phyloP scores from a whole-genome alignment of 2,329 filamentous ascomycete genomes.

The Penicillium sp. region DNA sequence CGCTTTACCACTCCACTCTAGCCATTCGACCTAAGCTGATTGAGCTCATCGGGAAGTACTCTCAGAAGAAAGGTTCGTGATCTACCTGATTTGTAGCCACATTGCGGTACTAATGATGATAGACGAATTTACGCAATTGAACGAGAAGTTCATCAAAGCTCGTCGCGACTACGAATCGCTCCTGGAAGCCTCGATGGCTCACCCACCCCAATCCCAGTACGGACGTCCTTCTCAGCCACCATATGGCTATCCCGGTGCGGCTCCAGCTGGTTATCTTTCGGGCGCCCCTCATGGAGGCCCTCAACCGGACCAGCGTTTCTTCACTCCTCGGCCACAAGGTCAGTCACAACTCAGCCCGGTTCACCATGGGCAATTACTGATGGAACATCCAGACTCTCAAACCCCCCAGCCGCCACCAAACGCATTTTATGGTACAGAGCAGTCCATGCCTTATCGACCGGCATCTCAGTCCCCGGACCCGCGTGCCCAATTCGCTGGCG shows the following conservation, averaged over 20 bases:
- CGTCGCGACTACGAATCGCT: slow-evolving; percentile 92
- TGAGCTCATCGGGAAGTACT: slow-evolving; percentile 97
- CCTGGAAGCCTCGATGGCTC: slow-evolving; percentile 94
- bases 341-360: slow-evolving; percentile 6
- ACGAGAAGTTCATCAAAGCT: slow-evolving; percentile 99
- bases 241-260: slow-evolving; percentile 30
- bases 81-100: not conserved
- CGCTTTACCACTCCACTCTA: slow-evolving; percentile 83
- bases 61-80: slow-evolving; percentile 84
- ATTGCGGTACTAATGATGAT: slow-evolving; percentile 11
- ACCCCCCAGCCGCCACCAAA: slow-evolving; percentile 44
- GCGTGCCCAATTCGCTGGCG: slow-evolving; percentile 30
- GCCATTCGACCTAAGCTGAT: slow-evolving; percentile 95
- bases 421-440: slow-evolving; percentile 61
- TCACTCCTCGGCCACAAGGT: slow-evolving; percentile 50
- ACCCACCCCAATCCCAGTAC: slow-evolving; percentile 75
- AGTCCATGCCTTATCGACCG: slow-evolving; percentile 37
- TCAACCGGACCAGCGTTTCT: slow-evolving; percentile 62
- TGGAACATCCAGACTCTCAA: slow-evolving; percentile 19
- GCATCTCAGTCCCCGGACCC: slow-evolving; percentile 38
- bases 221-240: slow-evolving; percentile 50
- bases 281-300: slow-evolving; percentile 25
- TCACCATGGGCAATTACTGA: not conserved
- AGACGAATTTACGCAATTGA: slow-evolving; percentile 98
- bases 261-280: slow-evolving; percentile 30